phyloP scores from a whole-genome alignment of 2,329 filamentous ascomycete species.

The Ramichloridium luteum region DNA sequence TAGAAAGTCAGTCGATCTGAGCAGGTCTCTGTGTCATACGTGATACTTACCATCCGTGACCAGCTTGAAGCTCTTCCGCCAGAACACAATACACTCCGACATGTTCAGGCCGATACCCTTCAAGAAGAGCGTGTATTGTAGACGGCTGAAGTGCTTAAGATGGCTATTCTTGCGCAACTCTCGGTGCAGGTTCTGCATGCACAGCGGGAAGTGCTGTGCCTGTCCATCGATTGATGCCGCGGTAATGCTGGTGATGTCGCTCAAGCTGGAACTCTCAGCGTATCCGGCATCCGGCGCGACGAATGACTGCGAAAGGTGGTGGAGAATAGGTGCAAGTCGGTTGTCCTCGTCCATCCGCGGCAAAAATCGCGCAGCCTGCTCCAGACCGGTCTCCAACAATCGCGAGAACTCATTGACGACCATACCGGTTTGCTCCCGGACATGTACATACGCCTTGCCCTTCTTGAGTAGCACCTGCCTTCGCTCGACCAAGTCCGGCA shows the following conservation, averaged over 20 bases:
- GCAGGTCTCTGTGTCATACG: too few relatives aligned
- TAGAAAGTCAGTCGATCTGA: too few relatives aligned
- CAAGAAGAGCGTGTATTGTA: slow-evolving; percentile 93
- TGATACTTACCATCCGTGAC: slow-evolving; percentile 55
- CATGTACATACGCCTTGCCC: slow-evolving; percentile 85
- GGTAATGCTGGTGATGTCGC: slow-evolving; percentile 61
- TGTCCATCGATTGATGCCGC: slow-evolving; percentile 70
- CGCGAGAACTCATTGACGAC: slow-evolving; percentile 76
- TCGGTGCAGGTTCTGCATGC: slow-evolving; percentile 85
- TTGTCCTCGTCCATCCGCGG: slow-evolving; percentile 94
- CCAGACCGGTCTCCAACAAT: slow-evolving; percentile 67
- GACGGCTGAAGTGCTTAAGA: slow-evolving; percentile 80
- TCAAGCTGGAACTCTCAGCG: slow-evolving; percentile 43
- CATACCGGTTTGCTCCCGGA: slow-evolving; percentile 76
- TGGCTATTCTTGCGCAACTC: slow-evolving; percentile 78
- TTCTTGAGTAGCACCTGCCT: slow-evolving; percentile 62
- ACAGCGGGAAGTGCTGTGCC: slow-evolving; percentile 74
- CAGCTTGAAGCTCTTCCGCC: slow-evolving; percentile 74
- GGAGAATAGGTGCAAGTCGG: slow-evolving; percentile 62
- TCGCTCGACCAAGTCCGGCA: slow-evolving; percentile 77
- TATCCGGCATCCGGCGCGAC: slow-evolving; percentile 80
- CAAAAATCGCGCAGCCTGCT: slow-evolving; percentile 82
- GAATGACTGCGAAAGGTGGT: slow-evolving; percentile 90
- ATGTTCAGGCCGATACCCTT: slow-evolving; percentile 87
- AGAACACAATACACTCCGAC: slow-evolving; percentile 88